Percentiles rank a stretch among this genome's conserved stretches.
phyloP scores from a whole-genome alignment of 2,329 filamentous ascomycete genomes.

The Talaromyces marneffei region DNA sequence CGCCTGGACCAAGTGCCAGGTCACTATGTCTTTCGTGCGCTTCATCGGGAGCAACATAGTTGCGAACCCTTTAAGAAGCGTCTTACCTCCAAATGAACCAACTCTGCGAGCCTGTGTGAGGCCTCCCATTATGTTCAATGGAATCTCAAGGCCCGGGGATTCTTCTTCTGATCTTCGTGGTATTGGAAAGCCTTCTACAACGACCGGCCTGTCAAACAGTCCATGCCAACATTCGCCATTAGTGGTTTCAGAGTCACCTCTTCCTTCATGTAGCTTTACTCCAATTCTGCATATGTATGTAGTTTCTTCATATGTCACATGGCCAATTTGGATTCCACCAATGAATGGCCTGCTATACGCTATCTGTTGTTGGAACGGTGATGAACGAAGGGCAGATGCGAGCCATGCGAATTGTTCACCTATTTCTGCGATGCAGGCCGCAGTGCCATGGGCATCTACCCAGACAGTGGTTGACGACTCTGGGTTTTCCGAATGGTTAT shows the following conservation, averaged over 20 bases:
- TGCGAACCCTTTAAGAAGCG: constrained; percentile 33
- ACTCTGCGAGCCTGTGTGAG: constrained; percentile 15
- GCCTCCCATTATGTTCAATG: constrained; percentile 8
- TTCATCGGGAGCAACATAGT: constrained; percentile 26
- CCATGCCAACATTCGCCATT: constrained; percentile 28
- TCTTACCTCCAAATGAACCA: constrained; percentile 21
- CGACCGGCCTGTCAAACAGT: constrained; percentile 24
- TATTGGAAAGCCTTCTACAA: constrained; percentile 30
- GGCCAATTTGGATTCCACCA: background rate
- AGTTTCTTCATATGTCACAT: background rate
- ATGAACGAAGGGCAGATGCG: constrained; percentile 26
- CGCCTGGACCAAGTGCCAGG: constrained; percentile 28
- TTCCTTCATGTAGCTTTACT: background rate
- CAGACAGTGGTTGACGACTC: background rate
- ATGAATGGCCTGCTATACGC: constrained; percentile 16
- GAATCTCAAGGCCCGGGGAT: constrained; percentile 28
- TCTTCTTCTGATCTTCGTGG: constrained; percentile 14
- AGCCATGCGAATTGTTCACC: constrained; percentile 36
- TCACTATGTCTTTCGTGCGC: constrained; percentile 14
- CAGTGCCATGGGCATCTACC: constrained; percentile 7
- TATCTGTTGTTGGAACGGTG: constrained; percentile 16
- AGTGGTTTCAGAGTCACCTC: background rate
- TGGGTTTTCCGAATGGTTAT: background rate
- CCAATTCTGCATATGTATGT: constrained; percentile 6
- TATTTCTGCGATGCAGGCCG: constrained; percentile 25